Evolutionary conservation across 768 basidiomycete genomes (phyloP), one percentile per base, ranked within the genome.

Genomic region (Pleurotus cornucopiae): DNA sequence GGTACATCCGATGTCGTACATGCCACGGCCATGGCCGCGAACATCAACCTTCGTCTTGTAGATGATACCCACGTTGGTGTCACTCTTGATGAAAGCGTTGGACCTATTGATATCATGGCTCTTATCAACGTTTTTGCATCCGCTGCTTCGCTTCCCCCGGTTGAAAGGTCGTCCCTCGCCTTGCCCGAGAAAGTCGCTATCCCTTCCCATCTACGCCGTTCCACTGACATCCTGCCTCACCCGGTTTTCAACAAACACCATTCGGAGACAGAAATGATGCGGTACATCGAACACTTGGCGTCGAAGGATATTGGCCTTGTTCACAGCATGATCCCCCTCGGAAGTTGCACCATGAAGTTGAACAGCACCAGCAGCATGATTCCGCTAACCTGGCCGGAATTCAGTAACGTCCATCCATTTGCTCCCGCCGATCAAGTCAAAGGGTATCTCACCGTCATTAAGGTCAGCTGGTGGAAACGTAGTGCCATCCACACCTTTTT

Each of bases 331-430:
- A 98, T 97, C 62, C 88, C 92, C 11, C 82, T 95, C 2, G 94
- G 94, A 56, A 94, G 92, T 68, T 95, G 94, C 71, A 96, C 94
- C 5, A 97, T 96, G 94, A 97, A 98, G 73, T 81, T 99, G 55
- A 99, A 99, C 75, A 94, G 93, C 67, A 97, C 95, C 2, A 94
- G 92, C 45, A 96, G 95, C 64, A 98, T 98, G 94, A 88, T 93
- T 43, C 95, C 96, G 2, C 74, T 99, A 34, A 96, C 94, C 2
- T 94, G 91, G 89, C 90, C 93, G 6, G 93, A 94, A 70, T 98
- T 94, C 69, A 82, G 88, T 53, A 73, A 77, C 48, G 83, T 98
- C 4, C 97, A 99, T 72, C 97, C 97, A 0, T 98, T 98, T 69
- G 91, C 84, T 2, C 96, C 97, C 2, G 72, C 74, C 49, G 86